phyloP scores from a whole-genome alignment of 371 early-diverging fungal genomes.

The Mortierella sp. region DNA sequence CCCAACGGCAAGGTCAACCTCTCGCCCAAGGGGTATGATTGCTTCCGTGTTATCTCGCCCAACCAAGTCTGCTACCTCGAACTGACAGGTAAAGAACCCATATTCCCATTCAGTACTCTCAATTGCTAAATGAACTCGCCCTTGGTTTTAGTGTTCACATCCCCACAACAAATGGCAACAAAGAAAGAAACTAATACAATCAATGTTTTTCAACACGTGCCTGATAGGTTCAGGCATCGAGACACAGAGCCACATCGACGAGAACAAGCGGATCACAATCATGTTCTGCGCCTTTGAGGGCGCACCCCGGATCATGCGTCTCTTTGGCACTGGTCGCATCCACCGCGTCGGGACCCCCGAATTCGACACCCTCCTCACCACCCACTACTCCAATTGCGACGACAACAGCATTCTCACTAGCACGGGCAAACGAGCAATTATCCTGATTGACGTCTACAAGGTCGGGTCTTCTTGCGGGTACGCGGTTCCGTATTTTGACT shows the following conservation, averaged over 20 bases:
- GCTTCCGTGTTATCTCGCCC: slow-evolving; percentile 53
- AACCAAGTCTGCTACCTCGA: slow-evolving; percentile 62
- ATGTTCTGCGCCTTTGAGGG: slow-evolving; percentile 70
- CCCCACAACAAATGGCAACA: too few relatives aligned
- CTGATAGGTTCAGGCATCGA: slow-evolving; percentile 60
- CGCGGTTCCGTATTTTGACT: slow-evolving; percentile 64
- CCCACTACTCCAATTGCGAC: slow-evolving; percentile 40
- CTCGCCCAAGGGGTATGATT: slow-evolving; percentile 66
- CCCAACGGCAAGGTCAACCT: slow-evolving; percentile 61
- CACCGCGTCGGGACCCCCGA: slow-evolving; percentile 50
- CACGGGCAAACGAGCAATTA: slow-evolving; percentile 60
- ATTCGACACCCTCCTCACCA: slow-evolving; percentile 49
- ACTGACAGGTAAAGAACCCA: slow-evolving; percentile 50
- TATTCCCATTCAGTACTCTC: too few relatives aligned
- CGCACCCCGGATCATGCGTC: slow-evolving; percentile 61
- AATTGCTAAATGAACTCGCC: background rate
- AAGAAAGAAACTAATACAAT: background rate
- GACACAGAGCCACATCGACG: slow-evolving; percentile 63
- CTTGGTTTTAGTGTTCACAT: background rate
- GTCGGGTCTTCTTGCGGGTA: slow-evolving; percentile 65
- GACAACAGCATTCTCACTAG: slow-evolving; percentile 37
- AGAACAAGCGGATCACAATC: slow-evolving; percentile 65
- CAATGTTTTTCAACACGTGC: background rate
- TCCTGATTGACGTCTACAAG: slow-evolving; percentile 60
- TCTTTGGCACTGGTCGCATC: slow-evolving; percentile 60